phyloP scores from a whole-genome alignment of 495 filamentous ascomycete species.

The Aspergillus sclerotioniger region DNA sequence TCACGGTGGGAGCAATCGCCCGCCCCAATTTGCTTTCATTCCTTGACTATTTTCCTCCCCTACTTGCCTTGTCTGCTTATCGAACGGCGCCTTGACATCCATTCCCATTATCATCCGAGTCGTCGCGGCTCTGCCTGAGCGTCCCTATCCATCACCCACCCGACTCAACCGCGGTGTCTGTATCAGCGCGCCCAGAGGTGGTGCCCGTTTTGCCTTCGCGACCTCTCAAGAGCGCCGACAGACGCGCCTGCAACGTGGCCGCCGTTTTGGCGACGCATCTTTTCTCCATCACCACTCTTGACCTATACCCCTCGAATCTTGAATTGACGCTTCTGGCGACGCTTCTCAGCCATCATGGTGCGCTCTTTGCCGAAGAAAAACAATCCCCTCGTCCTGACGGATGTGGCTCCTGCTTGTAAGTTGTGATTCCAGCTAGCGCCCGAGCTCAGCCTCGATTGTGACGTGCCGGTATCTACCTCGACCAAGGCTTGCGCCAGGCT shows the following conservation, averaged over 20 bases:
- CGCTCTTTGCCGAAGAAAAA: slow-evolving; percentile 64
- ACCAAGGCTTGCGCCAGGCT: slow-evolving; percentile 26
- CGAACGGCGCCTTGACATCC: slow-evolving; percentile 1
- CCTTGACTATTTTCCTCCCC: slow-evolving; percentile 22
- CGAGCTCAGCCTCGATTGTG: slow-evolving; percentile 12
- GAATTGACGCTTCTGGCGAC: slow-evolving; percentile 4
- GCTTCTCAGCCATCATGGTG: slow-evolving; percentile 50
- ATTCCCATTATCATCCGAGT: not conserved
- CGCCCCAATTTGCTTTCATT: slow-evolving; percentile 10
- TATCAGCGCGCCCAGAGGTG: slow-evolving; percentile 8
- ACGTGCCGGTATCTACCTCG: slow-evolving; percentile 6
- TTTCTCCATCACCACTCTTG: slow-evolving; percentile 11
- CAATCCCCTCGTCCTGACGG: slow-evolving; percentile 76
- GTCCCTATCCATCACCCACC: not conserved
- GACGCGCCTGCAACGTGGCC: slow-evolving; percentile 54
- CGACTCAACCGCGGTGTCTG: slow-evolving; percentile 3
- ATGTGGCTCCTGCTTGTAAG: slow-evolving; percentile 64
- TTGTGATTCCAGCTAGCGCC: slow-evolving; percentile 25
- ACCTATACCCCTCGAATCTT: slow-evolving; percentile 8
- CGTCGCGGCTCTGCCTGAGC: not conserved
- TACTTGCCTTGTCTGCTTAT: slow-evolving; percentile 10
- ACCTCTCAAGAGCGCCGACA: slow-evolving; percentile 22
- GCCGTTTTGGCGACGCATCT: slow-evolving; percentile 36
- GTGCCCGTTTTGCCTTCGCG: slow-evolving; percentile 16
- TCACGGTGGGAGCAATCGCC: slow-evolving; percentile 7